Base-by-base conservation (phyloP, 768 basidiomycete species). In the Pleurotus tuber-regium region DNA sequence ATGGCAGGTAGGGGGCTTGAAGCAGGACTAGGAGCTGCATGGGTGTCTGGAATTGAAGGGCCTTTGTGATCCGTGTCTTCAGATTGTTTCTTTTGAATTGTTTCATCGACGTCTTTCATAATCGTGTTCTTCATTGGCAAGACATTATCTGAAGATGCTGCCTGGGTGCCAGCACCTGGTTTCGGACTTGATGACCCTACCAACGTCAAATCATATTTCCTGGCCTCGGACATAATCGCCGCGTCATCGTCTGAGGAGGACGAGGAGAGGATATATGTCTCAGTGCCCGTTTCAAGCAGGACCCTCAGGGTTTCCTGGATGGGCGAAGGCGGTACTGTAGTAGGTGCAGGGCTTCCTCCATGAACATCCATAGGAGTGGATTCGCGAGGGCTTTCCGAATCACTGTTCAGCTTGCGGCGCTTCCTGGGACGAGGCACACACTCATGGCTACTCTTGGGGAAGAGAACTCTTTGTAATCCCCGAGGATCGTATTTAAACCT, bases 401-500 rank as follows among this genome's bases (percentile, higher is more conserved):
- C 51, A 8, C 43, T 44, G 11, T 59, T 57, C 14, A 63, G 18
- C 29, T 49, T 60, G 19, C 70, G 65, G 16, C 72, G 68, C 60
- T 76, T 76, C 43, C 63, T 61, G 11, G 71, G 66, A 2, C 55
- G 51, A 1, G 54, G 36, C 5, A 59, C 50, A 12, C 57, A 40
- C 2, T 54, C 31, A 4, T 43, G 24, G 2, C 21, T 31, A 1
- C 47, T 47, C 5, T 60, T 53, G 3, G 80, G 76, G 62, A 82
- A 82, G 11, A 83, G 65, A 1, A 72, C 64, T 24, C 66, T 64
- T 24, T 68, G 67, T 5, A 83, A 64, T 2, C 74, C 60, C 4
- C 59, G 59, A 0, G 79, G 73, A 6, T 76, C 67, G 53, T 81
- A 84, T 63, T 82, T 82, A 52, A 76, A 83, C 47, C 82, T 84